Evolutionary conservation across 495 filamentous ascomycete genomes (phyloP).

Genomic region (Annulohypoxylon bovei): DNA sequence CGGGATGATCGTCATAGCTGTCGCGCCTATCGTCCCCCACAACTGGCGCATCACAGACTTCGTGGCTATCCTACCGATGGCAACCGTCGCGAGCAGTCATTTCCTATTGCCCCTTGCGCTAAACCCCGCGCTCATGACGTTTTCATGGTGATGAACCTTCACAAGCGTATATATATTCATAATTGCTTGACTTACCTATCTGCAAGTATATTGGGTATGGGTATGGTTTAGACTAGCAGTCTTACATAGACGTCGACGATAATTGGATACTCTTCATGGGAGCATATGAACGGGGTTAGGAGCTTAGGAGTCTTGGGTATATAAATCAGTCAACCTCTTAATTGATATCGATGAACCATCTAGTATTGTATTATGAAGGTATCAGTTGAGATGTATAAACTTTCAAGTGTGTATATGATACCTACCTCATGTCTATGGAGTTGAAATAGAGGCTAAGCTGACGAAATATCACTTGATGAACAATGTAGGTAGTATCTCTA

Average conservation of each 20-base stretch:
- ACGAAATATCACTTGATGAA: no score
- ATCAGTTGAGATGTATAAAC: no score
- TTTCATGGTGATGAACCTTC: slow-evolving; percentile 68
- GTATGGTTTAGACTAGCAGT: not conserved
- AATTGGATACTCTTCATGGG: not conserved
- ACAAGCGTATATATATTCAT: not conserved
- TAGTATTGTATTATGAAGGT: no score
- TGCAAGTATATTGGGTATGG: not conserved
- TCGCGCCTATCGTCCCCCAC: slow-evolving; percentile 68
- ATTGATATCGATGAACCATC: no score
- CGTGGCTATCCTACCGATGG: slow-evolving; percentile 83
- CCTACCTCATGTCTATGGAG: no score
- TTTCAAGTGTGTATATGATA: no score
- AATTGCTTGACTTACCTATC: not conserved
- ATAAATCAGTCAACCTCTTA: not conserved
- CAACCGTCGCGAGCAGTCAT: slow-evolving; percentile 74
- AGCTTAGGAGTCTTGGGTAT: not conserved
- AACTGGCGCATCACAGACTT: slow-evolving; percentile 79
- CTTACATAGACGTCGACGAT: not conserved
- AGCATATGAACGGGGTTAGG: not conserved
- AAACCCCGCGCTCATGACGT: slow-evolving; percentile 84
- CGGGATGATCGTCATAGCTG: slow-evolving; percentile 75
- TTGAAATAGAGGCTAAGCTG: no score
- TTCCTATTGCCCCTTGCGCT: slow-evolving; percentile 76
- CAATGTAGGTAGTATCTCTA: not conserved